A percentile compares a stretch with the other conserved stretches of the same genome.
Evolutionary conservation across 208 protist species (phyloP).

Genomic region (Endotrypanum monterogeii): DNA sequence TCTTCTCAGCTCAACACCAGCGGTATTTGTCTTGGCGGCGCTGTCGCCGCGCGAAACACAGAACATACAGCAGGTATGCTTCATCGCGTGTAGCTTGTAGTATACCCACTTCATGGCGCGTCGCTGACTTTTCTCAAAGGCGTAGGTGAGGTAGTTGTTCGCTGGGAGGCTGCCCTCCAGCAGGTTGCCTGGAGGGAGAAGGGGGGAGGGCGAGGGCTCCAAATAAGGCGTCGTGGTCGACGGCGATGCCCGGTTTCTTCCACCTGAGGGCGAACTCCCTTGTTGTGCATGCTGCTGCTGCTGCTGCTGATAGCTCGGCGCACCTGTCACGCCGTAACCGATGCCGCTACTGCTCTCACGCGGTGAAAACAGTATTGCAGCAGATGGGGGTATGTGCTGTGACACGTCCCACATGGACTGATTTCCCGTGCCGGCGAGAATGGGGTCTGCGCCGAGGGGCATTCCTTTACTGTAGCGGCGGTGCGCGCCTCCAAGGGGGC

Average conservation of each 20-base stretch:
- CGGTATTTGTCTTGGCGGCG: neutral
- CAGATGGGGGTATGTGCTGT: neutral
- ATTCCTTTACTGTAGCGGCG: neutral
- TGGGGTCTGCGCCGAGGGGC: neutral
- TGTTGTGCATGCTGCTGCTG: neutral
- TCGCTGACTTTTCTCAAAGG: conserved; percentile 28
- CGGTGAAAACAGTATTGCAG: neutral
- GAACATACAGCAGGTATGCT: neutral
- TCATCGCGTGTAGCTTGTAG: neutral
- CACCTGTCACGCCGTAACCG: neutral
- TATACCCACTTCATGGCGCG: conserved; percentile 17
- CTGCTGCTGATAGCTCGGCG: neutral
- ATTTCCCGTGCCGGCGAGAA: neutral
- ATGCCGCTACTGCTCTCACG: neutral
- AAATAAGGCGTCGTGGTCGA: neutral
- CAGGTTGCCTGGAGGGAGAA: neutral
- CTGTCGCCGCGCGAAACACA: neutral
- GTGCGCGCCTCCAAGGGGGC: conserved; percentile 1
- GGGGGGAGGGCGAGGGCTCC: neutral
- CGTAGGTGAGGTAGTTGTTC: conserved; percentile 27
- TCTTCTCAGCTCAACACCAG: neutral
- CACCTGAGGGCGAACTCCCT: neutral
- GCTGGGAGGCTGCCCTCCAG: conserved; percentile 30
- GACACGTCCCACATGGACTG: neutral
- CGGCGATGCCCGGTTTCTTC: neutral